Evolutionary conservation across 257 asterid genomes (phyloP).

Genomic region (Capsicum pubescens): DNA sequence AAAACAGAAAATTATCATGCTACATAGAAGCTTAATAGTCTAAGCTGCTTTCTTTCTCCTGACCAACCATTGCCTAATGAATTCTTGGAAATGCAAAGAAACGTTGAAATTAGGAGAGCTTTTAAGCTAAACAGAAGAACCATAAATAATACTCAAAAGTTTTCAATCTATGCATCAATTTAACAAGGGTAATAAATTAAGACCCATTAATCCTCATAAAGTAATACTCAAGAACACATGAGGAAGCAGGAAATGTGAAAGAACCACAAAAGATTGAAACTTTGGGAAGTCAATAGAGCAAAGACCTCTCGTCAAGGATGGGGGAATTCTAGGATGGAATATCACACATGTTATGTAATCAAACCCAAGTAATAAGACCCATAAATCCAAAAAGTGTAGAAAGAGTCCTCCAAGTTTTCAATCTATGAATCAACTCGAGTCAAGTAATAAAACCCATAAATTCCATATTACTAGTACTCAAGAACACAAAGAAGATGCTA

Average conservation of each 20-base stretch:
- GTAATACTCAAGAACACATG: background rate
- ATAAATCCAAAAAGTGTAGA: no score
- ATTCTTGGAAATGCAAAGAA: background rate
- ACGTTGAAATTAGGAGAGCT: background rate
- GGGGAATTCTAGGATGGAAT: background rate
- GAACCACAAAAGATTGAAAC: slow-evolving; percentile 7
- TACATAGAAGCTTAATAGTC: background rate
- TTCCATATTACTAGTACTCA: background rate
- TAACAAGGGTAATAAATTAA: background rate
- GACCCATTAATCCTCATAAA: background rate
- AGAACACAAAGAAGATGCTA: background rate
- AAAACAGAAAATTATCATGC: background rate
- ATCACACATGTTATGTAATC: background rate
- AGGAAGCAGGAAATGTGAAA: background rate
- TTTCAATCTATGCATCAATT: background rate
- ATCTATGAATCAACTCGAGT: no score
- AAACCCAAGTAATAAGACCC: background rate
- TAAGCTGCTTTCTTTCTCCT: background rate
- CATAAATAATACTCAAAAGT: background rate
- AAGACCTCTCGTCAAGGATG: background rate
- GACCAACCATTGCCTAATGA: background rate
- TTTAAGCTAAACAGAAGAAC: background rate
- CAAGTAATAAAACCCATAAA: background rate
- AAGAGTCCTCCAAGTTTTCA: background rate
- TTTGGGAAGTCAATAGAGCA: slow-evolving; percentile 20